Evolutionary conservation across 2,329 filamentous ascomycete genomes (phyloP).

Genomic region (Exophiala lecanii-corni): DNA sequence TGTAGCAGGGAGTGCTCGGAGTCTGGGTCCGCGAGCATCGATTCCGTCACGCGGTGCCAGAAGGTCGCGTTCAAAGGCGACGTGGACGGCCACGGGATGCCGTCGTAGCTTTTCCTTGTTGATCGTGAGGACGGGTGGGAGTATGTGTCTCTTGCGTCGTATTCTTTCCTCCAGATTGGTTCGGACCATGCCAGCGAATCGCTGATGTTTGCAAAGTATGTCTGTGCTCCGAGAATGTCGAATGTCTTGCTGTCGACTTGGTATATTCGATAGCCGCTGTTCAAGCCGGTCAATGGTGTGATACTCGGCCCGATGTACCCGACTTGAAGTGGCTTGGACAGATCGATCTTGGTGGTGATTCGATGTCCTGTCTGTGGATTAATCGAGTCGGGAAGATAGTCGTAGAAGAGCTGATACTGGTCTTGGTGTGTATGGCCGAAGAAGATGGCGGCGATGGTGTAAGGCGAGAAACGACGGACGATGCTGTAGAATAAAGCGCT

Average conservation of each 20-base stretch:
- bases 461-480: constrained; percentile 24
- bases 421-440: constrained; percentile 29
- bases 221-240: constrained; percentile 28
- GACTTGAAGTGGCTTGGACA: constrained; percentile 25
- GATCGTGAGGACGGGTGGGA: background rate
- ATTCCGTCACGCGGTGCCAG: constrained; percentile 29
- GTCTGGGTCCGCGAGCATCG: constrained; percentile 25
- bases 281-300: constrained; percentile 29
- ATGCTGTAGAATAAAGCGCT: constrained; percentile 29
- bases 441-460: constrained; percentile 25
- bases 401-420: constrained; percentile 30
- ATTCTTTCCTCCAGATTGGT: constrained; percentile 31
- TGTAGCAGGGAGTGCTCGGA: constrained; percentile 18
- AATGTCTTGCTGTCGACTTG: constrained; percentile 29
- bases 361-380: constrained; percentile 9
- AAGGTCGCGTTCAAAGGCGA: constrained; percentile 29
- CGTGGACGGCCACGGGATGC: constrained; percentile 20
- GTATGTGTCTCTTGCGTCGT: constrained; percentile 27
- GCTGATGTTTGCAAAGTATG: constrained; percentile 31
- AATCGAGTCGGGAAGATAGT: constrained; percentile 23
- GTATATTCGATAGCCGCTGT: constrained; percentile 29
- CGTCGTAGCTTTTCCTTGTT: background rate
- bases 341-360: constrained; percentile 27
- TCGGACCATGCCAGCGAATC: constrained; percentile 28
- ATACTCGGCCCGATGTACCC: constrained; percentile 29